Conservation (phyloP, 345 rosid genomes). For the Moricandia arvensis region DNA sequence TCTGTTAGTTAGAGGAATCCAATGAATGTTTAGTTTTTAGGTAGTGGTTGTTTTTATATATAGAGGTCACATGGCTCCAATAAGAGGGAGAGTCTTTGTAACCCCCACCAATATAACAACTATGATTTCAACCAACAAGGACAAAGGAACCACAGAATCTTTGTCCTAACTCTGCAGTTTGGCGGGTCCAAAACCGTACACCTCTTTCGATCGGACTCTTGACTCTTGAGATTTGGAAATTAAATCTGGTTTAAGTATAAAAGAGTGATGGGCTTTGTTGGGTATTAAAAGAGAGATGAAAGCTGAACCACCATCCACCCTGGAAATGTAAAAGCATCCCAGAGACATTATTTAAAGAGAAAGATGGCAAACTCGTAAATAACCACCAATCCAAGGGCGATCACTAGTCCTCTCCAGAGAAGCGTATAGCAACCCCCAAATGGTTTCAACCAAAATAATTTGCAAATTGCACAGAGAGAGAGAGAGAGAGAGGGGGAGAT, state of each 20-base stretch:
- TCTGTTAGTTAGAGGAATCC: neutral
- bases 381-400: conserved; percentile 15
- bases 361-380: neutral
- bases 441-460: conserved; percentile 1
- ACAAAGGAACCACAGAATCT: neutral
- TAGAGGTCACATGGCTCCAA: neutral
- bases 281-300: neutral
- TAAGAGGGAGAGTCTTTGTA: neutral
- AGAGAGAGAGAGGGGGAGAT: conserved; percentile 27
- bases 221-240: neutral
- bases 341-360: neutral
- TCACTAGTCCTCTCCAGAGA: neutral
- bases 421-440: conserved; percentile 3
- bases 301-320: neutral
- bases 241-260: too few species aligned
- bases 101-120: neutral
- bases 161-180: neutral
- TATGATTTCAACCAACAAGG: neutral
- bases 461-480: neutral
- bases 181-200: conserved; percentile 2
- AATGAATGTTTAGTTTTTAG: neutral
- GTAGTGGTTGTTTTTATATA: neutral
- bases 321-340: neutral
- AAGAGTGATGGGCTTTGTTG: neutral
- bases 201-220: neutral